Evolutionary conservation across 2,329 filamentous ascomycete species (phyloP), one percentile per base, ranked within the genome.

Genomic region (Cladosporium colombiae): DNA sequence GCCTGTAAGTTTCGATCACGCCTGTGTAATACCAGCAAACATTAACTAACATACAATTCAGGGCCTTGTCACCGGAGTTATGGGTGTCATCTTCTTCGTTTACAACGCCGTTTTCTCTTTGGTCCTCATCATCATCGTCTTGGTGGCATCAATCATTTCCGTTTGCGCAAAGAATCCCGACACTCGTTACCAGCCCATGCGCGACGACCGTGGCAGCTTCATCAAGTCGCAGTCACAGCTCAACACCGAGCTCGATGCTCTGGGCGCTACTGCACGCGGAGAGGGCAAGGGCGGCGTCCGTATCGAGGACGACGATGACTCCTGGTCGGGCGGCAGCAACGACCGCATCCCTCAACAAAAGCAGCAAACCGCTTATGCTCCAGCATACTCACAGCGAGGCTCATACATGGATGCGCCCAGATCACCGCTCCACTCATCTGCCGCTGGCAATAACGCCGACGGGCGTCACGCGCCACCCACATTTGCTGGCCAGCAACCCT

Each of bases 191-290:
- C 92, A 97, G 79, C 93, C 92, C 73, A 97, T 98, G 93, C 90
- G 91, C 64, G 94, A 98, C 74, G 94, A 98, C 78, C 90, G 94
- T 73, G 92, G 92, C 61, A 97, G 93, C 11, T 97, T 98, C 81
- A 97, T 97, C 88, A 97, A 97, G 83, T 97, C 93, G 16, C 91
- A 95, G 78, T 91, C 91, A 5, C 89, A 94, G 74, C 83, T 97
- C 18, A 92, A 90, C 5, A 96, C 93, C 8, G 93, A 97, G 79
- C 85, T 97, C 60, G 93, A 97, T 77, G 93, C 93, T 10, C 82
- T 97, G 65, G 93, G 91, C 70, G 91, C 91, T 18, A 96, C 93
- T 5, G 93, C 93, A 37, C 89, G 93, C 74, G 93, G 93, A 66
- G 93, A 96, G 76, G 76, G 79, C 68, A 83, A 83, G 75, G 74